Percentiles rank a stretch among this genome's conserved stretches.
Conservation (phyloP, 176 grass and related monocot species). For the Cocos nucifera region DNA sequence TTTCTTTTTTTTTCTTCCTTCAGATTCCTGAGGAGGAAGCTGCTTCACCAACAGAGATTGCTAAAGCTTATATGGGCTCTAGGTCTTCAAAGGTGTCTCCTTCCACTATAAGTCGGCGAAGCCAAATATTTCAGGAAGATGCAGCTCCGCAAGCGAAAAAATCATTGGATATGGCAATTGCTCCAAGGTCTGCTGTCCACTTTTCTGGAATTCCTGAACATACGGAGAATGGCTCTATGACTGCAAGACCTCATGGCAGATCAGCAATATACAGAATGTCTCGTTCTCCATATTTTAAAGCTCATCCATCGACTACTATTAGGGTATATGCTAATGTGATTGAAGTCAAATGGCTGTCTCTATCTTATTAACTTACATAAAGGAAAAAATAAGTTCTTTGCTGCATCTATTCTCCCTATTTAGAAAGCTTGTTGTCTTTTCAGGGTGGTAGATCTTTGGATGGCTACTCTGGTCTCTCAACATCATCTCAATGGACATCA, state of each 20-base stretch:
- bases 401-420: background rate
- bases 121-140: constrained; percentile 4
- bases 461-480: constrained; percentile 19
- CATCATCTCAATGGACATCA: constrained; percentile 17
- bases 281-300: constrained; percentile 57
- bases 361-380: background rate
- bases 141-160: constrained; percentile 20
- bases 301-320: constrained; percentile 7
- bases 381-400: constrained; percentile 16
- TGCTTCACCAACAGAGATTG: constrained; percentile 46
- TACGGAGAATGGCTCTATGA: constrained; percentile 14
- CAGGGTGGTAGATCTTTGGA: constrained; percentile 32
- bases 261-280: constrained; percentile 44
- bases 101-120: constrained; percentile 33
- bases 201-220: constrained; percentile 14
- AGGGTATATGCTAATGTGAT: background rate
- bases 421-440: constrained; percentile 1
- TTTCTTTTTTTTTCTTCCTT: constrained; percentile 5
- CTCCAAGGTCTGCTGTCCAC: constrained; percentile 22
- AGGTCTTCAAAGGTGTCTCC: constrained; percentile 25
- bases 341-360: background rate
- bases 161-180: constrained; percentile 12
- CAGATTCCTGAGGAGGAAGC: constrained; percentile 23
- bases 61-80: constrained; percentile 55
- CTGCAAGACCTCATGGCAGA: constrained; percentile 26